Evolutionary conservation across 176 grass and related monocot species (phyloP), one percentile per base, ranked within the genome.

Genomic region (Paspalum notatum): DNA sequence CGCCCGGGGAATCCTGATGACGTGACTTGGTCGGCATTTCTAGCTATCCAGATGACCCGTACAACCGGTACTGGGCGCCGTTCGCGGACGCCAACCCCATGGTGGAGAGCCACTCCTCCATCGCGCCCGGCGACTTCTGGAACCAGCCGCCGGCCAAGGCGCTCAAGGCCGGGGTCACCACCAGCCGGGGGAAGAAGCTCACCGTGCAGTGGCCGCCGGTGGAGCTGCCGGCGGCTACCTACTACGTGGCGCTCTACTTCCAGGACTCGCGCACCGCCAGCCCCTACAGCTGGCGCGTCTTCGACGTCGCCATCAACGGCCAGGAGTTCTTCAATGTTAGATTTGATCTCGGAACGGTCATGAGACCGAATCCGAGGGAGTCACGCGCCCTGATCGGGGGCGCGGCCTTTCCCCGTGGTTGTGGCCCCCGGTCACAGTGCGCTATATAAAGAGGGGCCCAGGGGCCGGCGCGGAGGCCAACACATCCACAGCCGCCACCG

Each of bases 11-110:
- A 79, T 71, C 60, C 73, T 85, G 70, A n/a, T n/a, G n/a, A 81
- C 77, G 49, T 67, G 72, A 77, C 66, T 14, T 83, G 79, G 61
- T 12, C 68, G 52, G 13, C 60, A 44, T 72, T 68, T 86, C 83
- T 91, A 98, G 96, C 90, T 95, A 95, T 95, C 96, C 96, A 85
- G 96, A 98, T 90, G 96, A 98, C 91, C 82, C 74, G 71, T 98
- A 85, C 92, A 95, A 91, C 86, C 92, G 96, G 80, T 95, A 98
- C 74, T 98, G 92, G 90, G 78, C 82, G 71, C 88, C 92, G 50
- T 98, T 91, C 88, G 75, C 22, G 15, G 92, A 95, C 68, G 56
- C 9, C 48, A 98, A 84, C 79, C 90, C 90, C 7, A 68, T 66
- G 38, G 90, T 90, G 37, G 84, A 95, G 61, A 91, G 96, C 86